These are phyloP conservation scores for Bretschneidera sinensis DNA, from an alignment of 345 rosid species.

Conservation along the genomic window DNA sequence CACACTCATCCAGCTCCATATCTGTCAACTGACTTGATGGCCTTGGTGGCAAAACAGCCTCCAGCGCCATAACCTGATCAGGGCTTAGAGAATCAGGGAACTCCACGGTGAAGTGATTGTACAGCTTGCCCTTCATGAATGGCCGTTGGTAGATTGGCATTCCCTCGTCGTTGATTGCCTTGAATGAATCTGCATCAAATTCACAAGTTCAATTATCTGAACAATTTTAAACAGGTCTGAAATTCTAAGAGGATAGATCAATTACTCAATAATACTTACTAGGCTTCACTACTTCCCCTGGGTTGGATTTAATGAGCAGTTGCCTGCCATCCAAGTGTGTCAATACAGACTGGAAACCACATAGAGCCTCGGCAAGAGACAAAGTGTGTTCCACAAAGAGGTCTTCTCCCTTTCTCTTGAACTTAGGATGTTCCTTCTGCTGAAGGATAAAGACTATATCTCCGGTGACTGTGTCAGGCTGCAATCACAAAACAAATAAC, in stretches of 20 bases:
- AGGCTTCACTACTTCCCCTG: constrained; percentile 87
- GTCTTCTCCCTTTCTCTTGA: constrained; percentile 84
- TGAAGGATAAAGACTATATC: constrained; percentile 83
- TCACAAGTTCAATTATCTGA: not conserved
- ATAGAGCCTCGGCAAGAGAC: constrained; percentile 82
- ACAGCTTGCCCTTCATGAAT: constrained; percentile 90
- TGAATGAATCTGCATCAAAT: constrained; percentile 55
- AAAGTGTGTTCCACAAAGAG: constrained; percentile 74
- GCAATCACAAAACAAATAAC: constrained; percentile 22
- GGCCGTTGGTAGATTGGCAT: constrained; percentile 76
- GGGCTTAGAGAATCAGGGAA: constrained; percentile 73
- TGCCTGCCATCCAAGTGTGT: constrained; percentile 83
- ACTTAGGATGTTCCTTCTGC: constrained; percentile 83
- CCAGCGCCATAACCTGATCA: constrained; percentile 69
- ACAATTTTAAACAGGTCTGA: not conserved
- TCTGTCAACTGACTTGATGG: constrained; percentile 42
- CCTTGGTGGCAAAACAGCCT: constrained; percentile 54
- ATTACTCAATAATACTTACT: constrained; percentile 35
- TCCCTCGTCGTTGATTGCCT: constrained; percentile 87
- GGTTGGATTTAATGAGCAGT: constrained; percentile 76
- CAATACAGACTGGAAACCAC: constrained; percentile 78
- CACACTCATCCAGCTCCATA: constrained; percentile 85
- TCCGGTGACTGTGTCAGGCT: constrained; percentile 89
- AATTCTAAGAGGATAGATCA: no score
- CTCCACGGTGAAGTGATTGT: constrained; percentile 79